Conservation (phyloP, 441 rosid genomes). For the Pelargonium australe region DNA sequence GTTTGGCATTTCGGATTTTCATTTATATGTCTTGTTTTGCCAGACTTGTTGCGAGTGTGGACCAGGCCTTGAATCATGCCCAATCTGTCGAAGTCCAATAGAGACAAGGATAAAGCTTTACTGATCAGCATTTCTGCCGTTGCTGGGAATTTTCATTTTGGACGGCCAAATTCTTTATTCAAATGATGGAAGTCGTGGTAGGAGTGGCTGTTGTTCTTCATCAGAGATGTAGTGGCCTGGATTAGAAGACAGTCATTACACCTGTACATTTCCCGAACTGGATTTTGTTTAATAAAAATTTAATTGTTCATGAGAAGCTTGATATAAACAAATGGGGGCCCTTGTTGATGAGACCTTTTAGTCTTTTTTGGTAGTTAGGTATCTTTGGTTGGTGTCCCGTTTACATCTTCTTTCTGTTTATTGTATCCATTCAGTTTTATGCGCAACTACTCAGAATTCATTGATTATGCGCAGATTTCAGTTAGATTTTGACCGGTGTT, state of each 20-base stretch:
- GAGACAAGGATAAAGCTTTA: conserved; percentile 61
- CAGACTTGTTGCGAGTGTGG: conserved; percentile 73
- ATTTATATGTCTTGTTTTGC: conserved; percentile 11
- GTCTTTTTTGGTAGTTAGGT: background rate
- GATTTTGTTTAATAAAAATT: background rate
- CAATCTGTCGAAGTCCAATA: conserved; percentile 57
- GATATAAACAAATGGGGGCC: background rate
- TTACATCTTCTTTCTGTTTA: background rate
- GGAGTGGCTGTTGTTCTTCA: too few relatives aligned
- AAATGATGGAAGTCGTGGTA: background rate
- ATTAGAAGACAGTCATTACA: background rate
- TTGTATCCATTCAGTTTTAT: background rate
- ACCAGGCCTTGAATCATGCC: conserved; percentile 48
- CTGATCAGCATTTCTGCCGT: conserved; percentile 17
- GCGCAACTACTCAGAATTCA: too few relatives aligned
- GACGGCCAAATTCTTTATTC: background rate
- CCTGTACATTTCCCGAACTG: background rate
- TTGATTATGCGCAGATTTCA: too few relatives aligned
- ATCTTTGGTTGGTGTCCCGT: background rate
- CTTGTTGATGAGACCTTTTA: conserved; percentile 1
- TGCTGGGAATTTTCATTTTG: background rate
- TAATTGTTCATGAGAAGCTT: background rate
- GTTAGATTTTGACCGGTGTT: too few relatives aligned
- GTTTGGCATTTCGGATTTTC: background rate
- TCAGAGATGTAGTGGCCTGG: too few relatives aligned